Evolutionary conservation across 805 yeast species (phyloP), one percentile per base, ranked within the genome.

Genomic region (Teunomyces funiuensis): DNA sequence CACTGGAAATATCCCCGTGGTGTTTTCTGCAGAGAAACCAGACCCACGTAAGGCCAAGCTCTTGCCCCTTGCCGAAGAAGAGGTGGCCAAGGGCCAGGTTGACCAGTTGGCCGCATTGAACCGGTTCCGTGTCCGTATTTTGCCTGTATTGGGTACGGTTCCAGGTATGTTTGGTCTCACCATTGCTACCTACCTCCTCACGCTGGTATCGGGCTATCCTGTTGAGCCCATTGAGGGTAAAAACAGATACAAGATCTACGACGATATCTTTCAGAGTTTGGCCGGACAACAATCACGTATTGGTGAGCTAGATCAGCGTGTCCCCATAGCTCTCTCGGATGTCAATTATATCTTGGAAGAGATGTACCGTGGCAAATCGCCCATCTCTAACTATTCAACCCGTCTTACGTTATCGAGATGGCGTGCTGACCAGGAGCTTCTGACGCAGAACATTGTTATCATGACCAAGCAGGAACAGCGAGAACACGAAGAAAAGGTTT

Each of bases 161-260:
- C 99, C 99, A 1, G 97, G 93, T 7, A 84, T 91, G 65, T 93
- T 93, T 68, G 99, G 98, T 1, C 73, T 93, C 36, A 79, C 96
- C 0, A 77, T 91, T 42, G 95, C 96, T 2, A 85, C 97, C 0
- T 83, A 87, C 65, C 69, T 93, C 16, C 64, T 93, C 26, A 85
- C 95, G 2, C 65, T 76, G 3, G 80, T 88, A 6, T 81, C 96
- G 1, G 97, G 93, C 1, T 93, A 93, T 59, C 93, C 95, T 17
- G 80, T 84, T 40, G 97, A 91, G 47, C 93, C 96, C 38, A 79
- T 88, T 31, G 96, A 88, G 51, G 96, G 96, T 6, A 89, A 88
- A 60, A 86, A 86, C 59, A 76, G 98, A 54, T 79, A 79, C 57
- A 91, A 90, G 60, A 65, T 86, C 6, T 90, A 90, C 60, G 97